Evolutionary conservation across 1,139 yeast genomes (phyloP), one percentile per base, ranked within the genome.

Genomic region (Suhomyces maxii): DNA sequence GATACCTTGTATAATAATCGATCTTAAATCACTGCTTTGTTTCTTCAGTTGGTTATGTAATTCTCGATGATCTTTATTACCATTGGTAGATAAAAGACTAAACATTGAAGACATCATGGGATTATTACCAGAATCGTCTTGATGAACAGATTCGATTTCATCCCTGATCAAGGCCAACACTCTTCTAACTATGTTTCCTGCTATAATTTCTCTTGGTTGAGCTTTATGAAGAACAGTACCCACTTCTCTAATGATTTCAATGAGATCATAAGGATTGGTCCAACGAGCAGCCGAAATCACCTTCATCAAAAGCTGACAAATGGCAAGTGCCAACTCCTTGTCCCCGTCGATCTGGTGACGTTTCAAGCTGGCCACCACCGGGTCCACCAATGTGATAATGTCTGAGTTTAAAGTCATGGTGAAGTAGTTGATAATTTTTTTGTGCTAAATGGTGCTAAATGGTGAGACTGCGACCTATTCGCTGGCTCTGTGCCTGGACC

Each of bases 1-100:
- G 52, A 95, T 91, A 5, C 97, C 97, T 66, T 93, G 98, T 49
- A 93, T 91, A 34, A 91, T 86, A 36, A 89, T 84, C 7, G 97
- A 89, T 60, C 96, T 80, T 60, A 88, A 79, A 60, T 89, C 97
- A 56, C 80, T 77, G 49, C 68, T 69, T 54, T 73, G 77, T 45
- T 67, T 69, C 54, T 70, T 76, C 71, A 63, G 68, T 43, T 68
- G 73, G 32, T 53, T 46, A 42, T 64, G 60, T 33, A 53, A 61
- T 53, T 64, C 58, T 59, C 63, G 66, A 51, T 65, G 69, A 40
- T 58, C 61, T 38, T 51, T 56, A 45, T 54, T 59, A 42, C 59
- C 62, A 48, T 61, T 60, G 34, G 86, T 83, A n/a, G 89, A 80
- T 44, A 91, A 75, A 51, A 91, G 76, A 54, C 89, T 87, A 70